Evolutionary conservation across 2,329 filamentous ascomycete species (phyloP).

Genomic region (Apiospora pterosperma): DNA sequence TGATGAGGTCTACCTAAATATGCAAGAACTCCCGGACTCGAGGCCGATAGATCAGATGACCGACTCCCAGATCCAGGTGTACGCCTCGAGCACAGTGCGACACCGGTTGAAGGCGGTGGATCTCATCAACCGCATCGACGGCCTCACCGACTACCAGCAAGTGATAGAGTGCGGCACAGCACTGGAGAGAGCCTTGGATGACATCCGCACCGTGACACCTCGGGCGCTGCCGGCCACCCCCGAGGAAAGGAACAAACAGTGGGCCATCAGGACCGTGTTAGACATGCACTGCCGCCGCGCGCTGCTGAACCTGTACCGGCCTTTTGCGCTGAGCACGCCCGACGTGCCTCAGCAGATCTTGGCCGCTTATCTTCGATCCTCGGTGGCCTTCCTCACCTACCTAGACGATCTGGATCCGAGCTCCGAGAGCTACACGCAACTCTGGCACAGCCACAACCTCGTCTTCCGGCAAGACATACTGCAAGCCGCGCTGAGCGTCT

Average conservation of each 20-base stretch:
- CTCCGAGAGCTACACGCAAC: slow-evolving; percentile 41
- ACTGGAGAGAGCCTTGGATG: slow-evolving; percentile 51
- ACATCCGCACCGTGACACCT: slow-evolving; percentile 51
- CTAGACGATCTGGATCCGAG: slow-evolving; percentile 50
- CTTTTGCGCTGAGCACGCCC: slow-evolving; percentile 49
- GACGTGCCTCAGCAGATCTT: slow-evolving; percentile 50
- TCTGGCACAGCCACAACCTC: slow-evolving; percentile 51
- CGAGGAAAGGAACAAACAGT: slow-evolving; percentile 45
- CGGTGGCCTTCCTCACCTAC: slow-evolving; percentile 53
- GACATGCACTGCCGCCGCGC: slow-evolving; percentile 54
- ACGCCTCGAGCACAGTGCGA: slow-evolving; percentile 47
- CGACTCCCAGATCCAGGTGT: slow-evolving; percentile 52
- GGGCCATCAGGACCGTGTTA: slow-evolving; percentile 47
- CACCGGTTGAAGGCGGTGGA: slow-evolving; percentile 47
- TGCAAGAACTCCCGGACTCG: slow-evolving; percentile 44
- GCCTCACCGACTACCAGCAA: slow-evolving; percentile 49
- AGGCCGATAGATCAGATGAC: slow-evolving; percentile 50
- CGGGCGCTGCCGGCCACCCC: slow-evolving; percentile 39
- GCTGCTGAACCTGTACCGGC: slow-evolving; percentile 50
- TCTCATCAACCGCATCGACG: slow-evolving; percentile 49
- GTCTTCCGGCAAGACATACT: slow-evolving; percentile 52
- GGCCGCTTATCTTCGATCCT: slow-evolving; percentile 50
- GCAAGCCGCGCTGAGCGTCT: slow-evolving; percentile 52
- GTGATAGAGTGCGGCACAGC: slow-evolving; percentile 51
- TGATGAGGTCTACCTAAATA: slow-evolving; percentile 42